phyloP scores from a whole-genome alignment of 2,329 filamentous ascomycete genomes.

The Fusarium illudens region DNA sequence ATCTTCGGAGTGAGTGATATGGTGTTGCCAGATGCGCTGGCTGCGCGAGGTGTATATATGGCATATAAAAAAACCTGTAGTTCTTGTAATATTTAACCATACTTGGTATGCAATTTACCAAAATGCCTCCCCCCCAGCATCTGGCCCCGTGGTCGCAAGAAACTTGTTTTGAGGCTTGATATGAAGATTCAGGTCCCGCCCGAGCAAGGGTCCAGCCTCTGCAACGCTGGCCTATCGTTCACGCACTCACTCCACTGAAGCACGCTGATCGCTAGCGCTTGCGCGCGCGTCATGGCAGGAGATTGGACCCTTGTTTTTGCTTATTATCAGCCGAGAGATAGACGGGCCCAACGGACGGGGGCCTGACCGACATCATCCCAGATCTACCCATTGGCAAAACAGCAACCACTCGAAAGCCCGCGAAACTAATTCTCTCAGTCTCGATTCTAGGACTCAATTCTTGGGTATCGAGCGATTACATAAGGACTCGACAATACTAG shows the following conservation, averaged over 20 bases:
- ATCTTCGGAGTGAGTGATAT: constrained; percentile 22
- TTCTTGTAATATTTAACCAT: constrained; percentile 19
- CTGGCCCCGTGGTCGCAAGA: background rate
- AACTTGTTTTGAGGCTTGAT: background rate
- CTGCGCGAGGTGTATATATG: background rate
- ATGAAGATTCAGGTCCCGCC: background rate
- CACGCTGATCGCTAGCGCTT: constrained; percentile 6
- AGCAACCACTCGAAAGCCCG: constrained; percentile 4
- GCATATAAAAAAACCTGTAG: constrained; percentile 1
- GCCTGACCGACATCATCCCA: background rate
- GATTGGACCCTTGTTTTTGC: constrained; percentile 25
- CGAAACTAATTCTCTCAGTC: constrained; percentile 18
- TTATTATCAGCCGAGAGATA: constrained; percentile 24
- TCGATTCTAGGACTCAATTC: background rate
- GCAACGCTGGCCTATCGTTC: background rate
- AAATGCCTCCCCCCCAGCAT: background rate
- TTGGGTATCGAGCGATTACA: background rate
- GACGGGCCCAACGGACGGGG: background rate
- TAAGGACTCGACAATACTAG: background rate
- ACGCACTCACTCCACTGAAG: constrained; percentile 18
- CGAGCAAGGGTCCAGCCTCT: constrained; percentile 7
- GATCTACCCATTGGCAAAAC: constrained; percentile 16
- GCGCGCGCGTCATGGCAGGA: constrained; percentile 24
- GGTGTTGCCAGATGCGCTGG: background rate
- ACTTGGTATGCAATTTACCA: background rate